Evolutionary conservation across 208 protist species (phyloP).

Genomic region (Leishmania aethiopica): DNA sequence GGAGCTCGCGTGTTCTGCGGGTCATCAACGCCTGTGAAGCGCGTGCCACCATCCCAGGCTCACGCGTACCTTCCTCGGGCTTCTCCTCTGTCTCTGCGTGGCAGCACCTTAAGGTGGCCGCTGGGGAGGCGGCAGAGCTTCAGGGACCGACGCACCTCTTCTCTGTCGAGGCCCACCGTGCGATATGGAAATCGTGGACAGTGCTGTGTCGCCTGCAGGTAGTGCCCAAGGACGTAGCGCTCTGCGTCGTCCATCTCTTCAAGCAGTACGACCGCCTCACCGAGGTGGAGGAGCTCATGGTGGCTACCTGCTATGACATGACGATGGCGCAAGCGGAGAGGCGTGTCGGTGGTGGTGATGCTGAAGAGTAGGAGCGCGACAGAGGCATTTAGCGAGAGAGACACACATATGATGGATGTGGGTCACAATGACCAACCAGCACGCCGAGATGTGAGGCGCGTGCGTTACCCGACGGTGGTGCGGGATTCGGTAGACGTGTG

Average conservation of each 20-base stretch:
- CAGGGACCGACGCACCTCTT: slow-evolving; percentile 24
- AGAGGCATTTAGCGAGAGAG: background rate
- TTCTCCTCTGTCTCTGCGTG: background rate
- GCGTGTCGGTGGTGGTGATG: background rate
- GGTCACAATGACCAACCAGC: background rate
- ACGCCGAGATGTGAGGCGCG: background rate
- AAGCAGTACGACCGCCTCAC: slow-evolving; percentile 32
- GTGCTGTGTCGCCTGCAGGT: slow-evolving; percentile 38
- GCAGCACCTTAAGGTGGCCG: slow-evolving; percentile 4
- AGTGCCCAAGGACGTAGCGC: slow-evolving; percentile 33
- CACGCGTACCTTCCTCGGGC: background rate
- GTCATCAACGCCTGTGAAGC: background rate
- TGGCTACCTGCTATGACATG: slow-evolving; percentile 31
- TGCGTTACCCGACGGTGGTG: background rate
- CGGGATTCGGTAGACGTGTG: slow-evolving; percentile 3
- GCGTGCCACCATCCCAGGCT: background rate
- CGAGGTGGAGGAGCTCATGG: slow-evolving; percentile 78
- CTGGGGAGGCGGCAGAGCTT: background rate
- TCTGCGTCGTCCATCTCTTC: slow-evolving; percentile 37
- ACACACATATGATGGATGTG: background rate
- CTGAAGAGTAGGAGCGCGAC: background rate
- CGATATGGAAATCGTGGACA: slow-evolving; percentile 56
- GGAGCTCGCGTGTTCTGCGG: slow-evolving; percentile 14
- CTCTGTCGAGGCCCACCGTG: slow-evolving; percentile 42
- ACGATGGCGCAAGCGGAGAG: background rate